Evolutionary conservation across 345 rosid species (phyloP).

Genomic region (Mallotus nudiflorus): DNA sequence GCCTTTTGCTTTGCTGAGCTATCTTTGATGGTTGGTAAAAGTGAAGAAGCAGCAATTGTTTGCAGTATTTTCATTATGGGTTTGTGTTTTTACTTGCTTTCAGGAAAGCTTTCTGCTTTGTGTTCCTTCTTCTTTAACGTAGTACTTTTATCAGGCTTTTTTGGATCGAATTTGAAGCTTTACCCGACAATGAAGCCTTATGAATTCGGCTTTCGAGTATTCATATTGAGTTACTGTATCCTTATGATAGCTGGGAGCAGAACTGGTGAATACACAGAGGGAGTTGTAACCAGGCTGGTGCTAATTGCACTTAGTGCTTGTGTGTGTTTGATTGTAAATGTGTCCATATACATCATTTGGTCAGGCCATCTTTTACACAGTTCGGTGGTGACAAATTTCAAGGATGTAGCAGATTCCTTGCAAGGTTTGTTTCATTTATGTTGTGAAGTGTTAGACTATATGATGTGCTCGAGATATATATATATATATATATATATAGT

Average conservation of each 20-base stretch:
- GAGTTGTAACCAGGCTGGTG: conserved; percentile 39
- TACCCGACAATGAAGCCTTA: conserved; percentile 72
- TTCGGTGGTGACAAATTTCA: conserved; percentile 68
- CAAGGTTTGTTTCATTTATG: conserved; percentile 48
- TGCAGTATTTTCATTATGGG: conserved; percentile 77
- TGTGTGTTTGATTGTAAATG: conserved; percentile 55
- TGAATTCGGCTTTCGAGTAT: conserved; percentile 82
- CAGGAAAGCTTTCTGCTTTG: background rate
- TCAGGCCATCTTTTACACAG: conserved; percentile 83
- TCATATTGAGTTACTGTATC: conserved; percentile 77
- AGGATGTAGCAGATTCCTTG: conserved; percentile 64
- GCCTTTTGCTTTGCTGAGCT: conserved; percentile 74
- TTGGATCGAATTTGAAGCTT: conserved; percentile 57
- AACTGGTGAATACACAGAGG: conserved; percentile 10
- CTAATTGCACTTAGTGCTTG: conserved; percentile 69
- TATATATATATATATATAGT: background rate
- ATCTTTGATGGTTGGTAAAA: conserved; percentile 43
- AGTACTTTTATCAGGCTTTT: conserved; percentile 45
- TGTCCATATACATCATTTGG: conserved; percentile 73
- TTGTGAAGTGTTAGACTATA: too few species aligned
- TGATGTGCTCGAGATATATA: background rate
- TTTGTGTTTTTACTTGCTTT: conserved; percentile 13
- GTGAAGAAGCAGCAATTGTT: conserved; percentile 52
- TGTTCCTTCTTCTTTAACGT: background rate
- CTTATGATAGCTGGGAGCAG: conserved; percentile 75